Evolutionary conservation across 305 asterid species (phyloP), one percentile per base, ranked within the genome.

Genomic region (Fraxinus platypoda): DNA sequence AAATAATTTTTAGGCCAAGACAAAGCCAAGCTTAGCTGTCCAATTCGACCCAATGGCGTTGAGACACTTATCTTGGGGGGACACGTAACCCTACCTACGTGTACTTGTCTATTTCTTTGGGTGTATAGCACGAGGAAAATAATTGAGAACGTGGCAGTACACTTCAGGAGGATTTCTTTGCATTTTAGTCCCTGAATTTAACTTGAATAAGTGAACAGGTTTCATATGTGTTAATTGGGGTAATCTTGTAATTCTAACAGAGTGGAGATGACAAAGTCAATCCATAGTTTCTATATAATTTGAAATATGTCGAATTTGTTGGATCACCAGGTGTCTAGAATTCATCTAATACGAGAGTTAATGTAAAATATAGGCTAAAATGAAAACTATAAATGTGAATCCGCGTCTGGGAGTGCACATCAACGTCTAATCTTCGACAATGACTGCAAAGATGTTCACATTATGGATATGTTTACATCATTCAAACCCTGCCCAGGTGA

Each of bases 11-110:
- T 43, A 77, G 79, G 84, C 73, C 12, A 49, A 80, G 90, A 84
- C 89, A 85, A 87, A 75, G 74, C 74, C 78, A 23, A 70, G 81
- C 81, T 84, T 70, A 79, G 88, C 80, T 82, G 91, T 84, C 90
- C 52, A 26, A 9, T 41, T 25, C 0, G 0, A 21, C 1, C 87
- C 85, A 86, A 81, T 86, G 31, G 25, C 0, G 3, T 28, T 12
- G 2, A 59, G 90, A 85, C 89, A 77, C 46, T 72, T 82, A 87
- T 75, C 78, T 8, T 37, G 37, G 15, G 15, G 43, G 77, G 35
- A 77, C 81, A 82, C 80, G 81, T 68, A 66, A 79, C 30, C 43
- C 81, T 81, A 78, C 15, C 74, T 81, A 83, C 88, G 90, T 87
- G 88, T 87, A 54, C 85, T 64, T 59, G 74, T 77, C 81, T 37